Percentiles rank a stretch among this genome's conserved stretches.
Evolutionary conservation across 2,329 filamentous ascomycete species (phyloP).

Genomic region (Sporothrix brunneoviolacea): DNA sequence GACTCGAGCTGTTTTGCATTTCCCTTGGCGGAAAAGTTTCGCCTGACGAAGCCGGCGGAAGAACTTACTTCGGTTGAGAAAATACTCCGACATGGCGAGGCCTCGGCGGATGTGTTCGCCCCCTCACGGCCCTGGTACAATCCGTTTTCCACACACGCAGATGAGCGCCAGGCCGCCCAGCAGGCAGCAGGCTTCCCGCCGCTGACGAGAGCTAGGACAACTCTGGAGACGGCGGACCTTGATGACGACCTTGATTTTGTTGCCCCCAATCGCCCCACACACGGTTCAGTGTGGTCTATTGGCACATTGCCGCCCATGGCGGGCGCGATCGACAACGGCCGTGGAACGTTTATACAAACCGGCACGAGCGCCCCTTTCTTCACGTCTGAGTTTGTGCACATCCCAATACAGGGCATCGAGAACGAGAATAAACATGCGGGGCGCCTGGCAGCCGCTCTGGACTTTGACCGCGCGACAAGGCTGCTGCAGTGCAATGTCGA

Average conservation of each 20-base stretch:
- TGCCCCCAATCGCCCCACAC: conserved; percentile 35
- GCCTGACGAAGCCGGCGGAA: conserved; percentile 36
- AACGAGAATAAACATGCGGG: conserved; percentile 66
- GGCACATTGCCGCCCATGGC: conserved; percentile 59
- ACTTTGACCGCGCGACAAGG: conserved; percentile 63
- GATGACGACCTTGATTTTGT: conserved; percentile 6
- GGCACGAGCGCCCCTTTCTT: conserved; percentile 66
- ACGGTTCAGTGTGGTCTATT: conserved; percentile 69
- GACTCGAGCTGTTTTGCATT: conserved; percentile 21
- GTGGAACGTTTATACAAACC: conserved; percentile 58
- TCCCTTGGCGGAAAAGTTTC: conserved; percentile 37
- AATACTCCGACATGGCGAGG: conserved; percentile 35
- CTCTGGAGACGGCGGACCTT: conserved; percentile 19
- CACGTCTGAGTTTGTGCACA: conserved; percentile 41
- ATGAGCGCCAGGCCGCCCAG: conserved; percentile 21
- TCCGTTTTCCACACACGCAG: conserved; percentile 20
- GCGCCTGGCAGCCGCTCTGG: conserved; percentile 71
- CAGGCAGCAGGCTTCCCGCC: conserved; percentile 24
- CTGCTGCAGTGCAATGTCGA: conserved; percentile 51
- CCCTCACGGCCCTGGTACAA: conserved; percentile 25
- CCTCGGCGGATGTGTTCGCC: conserved; percentile 38
- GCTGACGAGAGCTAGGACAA: conserved; percentile 23
- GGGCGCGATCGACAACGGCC: conserved; percentile 54
- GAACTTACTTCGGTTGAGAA: conserved; percentile 39
- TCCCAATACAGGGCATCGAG: conserved; percentile 34